Percentiles rank a stretch among this genome's conserved stretches.
phyloP scores from a whole-genome alignment of 2,329 filamentous ascomycete species.

The Clonostachys rhizophaga region DNA sequence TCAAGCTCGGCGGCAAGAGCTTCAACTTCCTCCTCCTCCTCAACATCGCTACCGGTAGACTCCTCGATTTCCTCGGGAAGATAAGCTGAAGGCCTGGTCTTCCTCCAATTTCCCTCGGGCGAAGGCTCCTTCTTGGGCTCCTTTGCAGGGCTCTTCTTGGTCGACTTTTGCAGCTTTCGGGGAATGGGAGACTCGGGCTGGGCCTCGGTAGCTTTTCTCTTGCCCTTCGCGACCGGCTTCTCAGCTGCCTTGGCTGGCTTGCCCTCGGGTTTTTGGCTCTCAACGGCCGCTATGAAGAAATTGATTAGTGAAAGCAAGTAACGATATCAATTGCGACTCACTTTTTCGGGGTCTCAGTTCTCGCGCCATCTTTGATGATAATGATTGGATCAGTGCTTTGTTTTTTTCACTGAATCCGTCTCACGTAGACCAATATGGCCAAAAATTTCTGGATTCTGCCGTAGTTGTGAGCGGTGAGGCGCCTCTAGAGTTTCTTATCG shows the following conservation, averaged over 20 bases:
- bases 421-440: background rate
- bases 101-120: slow-evolving; percentile 16
- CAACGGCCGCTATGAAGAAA: slow-evolving; percentile 11
- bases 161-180: slow-evolving; percentile 28
- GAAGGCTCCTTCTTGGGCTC: slow-evolving; percentile 18
- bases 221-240: slow-evolving; percentile 26
- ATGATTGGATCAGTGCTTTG: background rate
- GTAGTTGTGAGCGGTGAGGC: slow-evolving; percentile 1
- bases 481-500: slow-evolving; percentile 1
- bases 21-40: slow-evolving; percentile 28
- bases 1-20: slow-evolving; percentile 38
- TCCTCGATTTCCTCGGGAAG: slow-evolving; percentile 14
- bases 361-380: slow-evolving; percentile 2
- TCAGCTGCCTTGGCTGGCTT: slow-evolving; percentile 20
- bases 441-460: slow-evolving; percentile 6
- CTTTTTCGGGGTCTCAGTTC: slow-evolving; percentile 15
- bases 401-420: background rate
- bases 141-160: slow-evolving; percentile 14
- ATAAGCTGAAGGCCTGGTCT: background rate
- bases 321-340: slow-evolving; percentile 3
- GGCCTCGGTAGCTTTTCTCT: slow-evolving; percentile 14
- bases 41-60: slow-evolving; percentile 19
- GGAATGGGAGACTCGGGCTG: slow-evolving; percentile 19
- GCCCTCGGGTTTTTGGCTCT: slow-evolving; percentile 20
- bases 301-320: background rate